A percentile compares a stretch with the other conserved stretches of the same genome.
Conservation (phyloP, 202 grass and related monocot species). For the Panicum virgatum region DNA sequence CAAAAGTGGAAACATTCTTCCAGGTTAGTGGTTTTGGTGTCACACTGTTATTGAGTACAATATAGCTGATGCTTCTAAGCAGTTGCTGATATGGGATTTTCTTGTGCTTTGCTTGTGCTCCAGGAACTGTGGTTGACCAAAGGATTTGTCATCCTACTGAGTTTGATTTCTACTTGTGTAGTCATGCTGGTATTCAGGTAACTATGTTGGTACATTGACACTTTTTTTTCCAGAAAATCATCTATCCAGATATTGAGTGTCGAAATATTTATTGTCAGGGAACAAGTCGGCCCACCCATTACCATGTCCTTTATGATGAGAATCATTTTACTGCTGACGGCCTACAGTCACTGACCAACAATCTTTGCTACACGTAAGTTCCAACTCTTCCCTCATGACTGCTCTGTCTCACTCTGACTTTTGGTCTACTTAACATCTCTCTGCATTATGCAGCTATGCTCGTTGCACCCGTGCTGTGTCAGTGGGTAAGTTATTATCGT, state of each 20-base stretch:
- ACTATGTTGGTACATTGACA: neutral
- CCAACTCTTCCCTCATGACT: neutral
- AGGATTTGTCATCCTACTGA: slow-evolving; percentile 84
- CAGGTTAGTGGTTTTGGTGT: slow-evolving; percentile 49
- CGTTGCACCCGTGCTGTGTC: slow-evolving; percentile 82
- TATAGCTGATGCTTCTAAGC: slow-evolving; percentile 5
- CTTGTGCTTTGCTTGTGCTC: neutral
- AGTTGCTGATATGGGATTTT: neutral
- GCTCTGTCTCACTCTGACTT: neutral
- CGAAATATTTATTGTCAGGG: slow-evolving; percentile 49
- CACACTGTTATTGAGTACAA: neutral
- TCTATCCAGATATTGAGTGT: neutral
- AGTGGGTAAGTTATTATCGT: slow-evolving; percentile 51
- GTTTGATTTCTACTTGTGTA: slow-evolving; percentile 89
- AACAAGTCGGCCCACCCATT: slow-evolving; percentile 76
- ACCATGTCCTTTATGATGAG: slow-evolving; percentile 79
- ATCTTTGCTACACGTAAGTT: slow-evolving; percentile 87
- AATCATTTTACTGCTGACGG: slow-evolving; percentile 69
- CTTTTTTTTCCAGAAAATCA: neutral
- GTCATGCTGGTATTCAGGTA: slow-evolving; percentile 88
- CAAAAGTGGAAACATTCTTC: slow-evolving; percentile 80
- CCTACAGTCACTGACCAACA: slow-evolving; percentile 75
- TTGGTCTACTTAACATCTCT: neutral
- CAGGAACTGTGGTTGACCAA: slow-evolving; percentile 82
- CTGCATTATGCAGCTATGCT: slow-evolving; percentile 60